phyloP scores from a whole-genome alignment of 352 stramenopile species.

The Pythium diclinum region DNA sequence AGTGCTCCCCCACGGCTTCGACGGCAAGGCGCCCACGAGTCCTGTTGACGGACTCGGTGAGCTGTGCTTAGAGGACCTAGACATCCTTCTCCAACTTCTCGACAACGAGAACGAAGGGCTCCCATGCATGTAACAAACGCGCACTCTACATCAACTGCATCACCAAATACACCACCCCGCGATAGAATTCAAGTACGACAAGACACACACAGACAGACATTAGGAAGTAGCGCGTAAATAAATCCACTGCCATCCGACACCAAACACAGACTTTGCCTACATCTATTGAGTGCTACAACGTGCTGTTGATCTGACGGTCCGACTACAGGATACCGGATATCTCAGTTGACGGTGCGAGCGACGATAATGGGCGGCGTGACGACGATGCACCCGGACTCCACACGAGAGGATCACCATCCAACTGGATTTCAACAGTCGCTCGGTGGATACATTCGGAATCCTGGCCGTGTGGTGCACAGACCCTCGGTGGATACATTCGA shows the following conservation, averaged over 20 bases:
- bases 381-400: no score
- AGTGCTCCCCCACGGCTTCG: not conserved
- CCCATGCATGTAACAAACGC: not conserved
- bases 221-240: not conserved
- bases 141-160: not conserved
- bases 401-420: not conserved
- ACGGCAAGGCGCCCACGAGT: not conserved
- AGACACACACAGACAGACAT: not conserved
- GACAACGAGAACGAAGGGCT: slow-evolving; percentile 11
- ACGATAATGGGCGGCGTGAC: no score
- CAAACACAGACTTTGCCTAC: not conserved
- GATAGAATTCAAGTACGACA: not conserved
- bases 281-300: not conserved
- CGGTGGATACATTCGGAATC: not conserved
- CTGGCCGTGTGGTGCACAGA: not conserved
- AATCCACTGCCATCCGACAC: not conserved
- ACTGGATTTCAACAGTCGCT: slow-evolving; percentile 5
- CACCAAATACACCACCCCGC: not conserved
- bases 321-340: no score
- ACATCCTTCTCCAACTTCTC: slow-evolving; percentile 26
- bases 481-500: not conserved
- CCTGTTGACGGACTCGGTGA: slow-evolving; percentile 15
- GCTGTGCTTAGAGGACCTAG: slow-evolving; percentile 22
- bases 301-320: no score
- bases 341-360: no score